Evolutionary conservation across 2,329 filamentous ascomycete species (phyloP).

Genomic region (Graphiopsis chlorocephala): DNA sequence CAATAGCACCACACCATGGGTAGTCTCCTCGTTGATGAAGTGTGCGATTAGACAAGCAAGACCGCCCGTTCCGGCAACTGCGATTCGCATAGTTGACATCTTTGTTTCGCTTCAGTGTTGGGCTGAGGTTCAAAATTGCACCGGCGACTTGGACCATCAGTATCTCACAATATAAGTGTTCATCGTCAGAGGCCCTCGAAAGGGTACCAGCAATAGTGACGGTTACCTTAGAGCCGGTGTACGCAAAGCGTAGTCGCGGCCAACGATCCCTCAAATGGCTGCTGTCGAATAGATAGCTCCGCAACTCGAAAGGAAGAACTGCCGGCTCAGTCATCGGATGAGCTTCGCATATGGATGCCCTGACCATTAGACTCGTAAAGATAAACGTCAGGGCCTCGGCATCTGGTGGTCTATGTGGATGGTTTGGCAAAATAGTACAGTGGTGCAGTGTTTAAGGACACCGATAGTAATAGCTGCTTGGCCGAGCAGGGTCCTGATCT

Average conservation of each 20-base stretch:
- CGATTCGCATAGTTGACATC: conserved; percentile 56
- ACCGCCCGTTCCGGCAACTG: conserved; percentile 60
- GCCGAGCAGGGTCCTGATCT: not conserved
- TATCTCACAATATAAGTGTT: not conserved
- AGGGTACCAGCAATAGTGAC: not conserved
- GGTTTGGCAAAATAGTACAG: not conserved
- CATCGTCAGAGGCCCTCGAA: not conserved
- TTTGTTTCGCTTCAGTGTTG: not conserved
- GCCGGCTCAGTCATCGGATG: not conserved
- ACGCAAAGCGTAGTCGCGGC: not conserved
- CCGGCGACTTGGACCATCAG: not conserved
- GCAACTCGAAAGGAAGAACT: not conserved
- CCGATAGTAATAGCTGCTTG: not conserved
- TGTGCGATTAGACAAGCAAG: conserved; percentile 58
- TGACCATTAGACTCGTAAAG: not conserved
- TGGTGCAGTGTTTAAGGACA: not conserved
- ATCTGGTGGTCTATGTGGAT: not conserved
- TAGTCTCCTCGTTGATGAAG: conserved; percentile 59
- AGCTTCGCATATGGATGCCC: not conserved
- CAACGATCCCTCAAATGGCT: not conserved
- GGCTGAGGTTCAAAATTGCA: not conserved
- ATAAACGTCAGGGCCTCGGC: not conserved
- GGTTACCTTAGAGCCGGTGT: not conserved
- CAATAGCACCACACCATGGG: conserved; percentile 67
- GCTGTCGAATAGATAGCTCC: not conserved